These are phyloP conservation scores for Fusarium hostae DNA, from an alignment of 2,329 filamentous ascomycete genomes.

Conservation along the genomic window DNA sequence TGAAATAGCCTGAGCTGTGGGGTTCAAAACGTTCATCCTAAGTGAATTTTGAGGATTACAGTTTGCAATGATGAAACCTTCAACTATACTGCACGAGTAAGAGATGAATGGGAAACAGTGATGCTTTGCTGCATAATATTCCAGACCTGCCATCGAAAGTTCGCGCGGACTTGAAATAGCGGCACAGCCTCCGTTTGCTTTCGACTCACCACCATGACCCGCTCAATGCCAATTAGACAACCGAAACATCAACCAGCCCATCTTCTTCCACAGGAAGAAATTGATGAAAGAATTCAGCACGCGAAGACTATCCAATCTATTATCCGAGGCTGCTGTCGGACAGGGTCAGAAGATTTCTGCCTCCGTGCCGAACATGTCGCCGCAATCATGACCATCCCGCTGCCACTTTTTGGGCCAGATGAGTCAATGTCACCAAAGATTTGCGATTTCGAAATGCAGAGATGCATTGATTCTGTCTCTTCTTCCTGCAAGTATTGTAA, in stretches of 20 bases:
- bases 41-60: no score
- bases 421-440: neutral
- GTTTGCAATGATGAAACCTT: no score
- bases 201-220: no score
- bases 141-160: no score
- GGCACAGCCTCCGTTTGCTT: no score
- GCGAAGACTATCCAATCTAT: neutral
- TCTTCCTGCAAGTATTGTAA: neutral
- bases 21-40: no score
- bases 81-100: no score
- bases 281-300: neutral
- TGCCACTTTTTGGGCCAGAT: neutral
- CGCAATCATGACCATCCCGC: neutral
- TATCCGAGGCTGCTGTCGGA: neutral
- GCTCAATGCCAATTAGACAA: neutral
- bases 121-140: no score
- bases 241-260: neutral
- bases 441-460: neutral
- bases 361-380: neutral
- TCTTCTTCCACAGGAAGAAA: neutral
- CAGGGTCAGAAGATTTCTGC: neutral
- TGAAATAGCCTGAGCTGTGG: no score
- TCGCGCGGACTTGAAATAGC: no score
- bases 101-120: no score
- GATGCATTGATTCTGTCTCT: neutral